phyloP scores from a whole-genome alignment of 2,329 filamentous ascomycete species.

The Fusarium pilosicola region DNA sequence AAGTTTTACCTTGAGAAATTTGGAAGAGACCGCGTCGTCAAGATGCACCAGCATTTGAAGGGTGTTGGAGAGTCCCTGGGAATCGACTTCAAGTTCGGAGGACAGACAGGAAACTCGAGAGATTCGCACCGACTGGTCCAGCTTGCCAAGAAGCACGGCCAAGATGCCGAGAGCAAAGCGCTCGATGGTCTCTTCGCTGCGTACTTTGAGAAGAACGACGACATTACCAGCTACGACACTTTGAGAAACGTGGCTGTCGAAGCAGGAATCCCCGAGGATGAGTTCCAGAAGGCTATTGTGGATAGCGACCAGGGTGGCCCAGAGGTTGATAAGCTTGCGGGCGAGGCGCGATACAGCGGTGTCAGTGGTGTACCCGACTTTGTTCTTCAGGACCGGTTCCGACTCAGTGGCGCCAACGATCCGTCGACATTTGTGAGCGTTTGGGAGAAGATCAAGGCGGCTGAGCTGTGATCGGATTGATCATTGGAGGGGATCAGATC shows the following conservation, averaged over 20 bases:
- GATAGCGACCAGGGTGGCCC: slow-evolving; percentile 60
- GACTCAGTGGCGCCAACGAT: slow-evolving; percentile 76
- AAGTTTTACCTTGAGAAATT: slow-evolving; percentile 60
- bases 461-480: slow-evolving; percentile 27
- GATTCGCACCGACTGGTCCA: slow-evolving; percentile 76
- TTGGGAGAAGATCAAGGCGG: slow-evolving; percentile 67
- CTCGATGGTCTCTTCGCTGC: slow-evolving; percentile 56
- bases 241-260: slow-evolving; percentile 49
- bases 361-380: slow-evolving; percentile 78
- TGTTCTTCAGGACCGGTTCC: slow-evolving; percentile 73
- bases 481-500: neutral
- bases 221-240: slow-evolving; percentile 54
- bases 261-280: slow-evolving; percentile 58
- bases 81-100: slow-evolving; percentile 66
- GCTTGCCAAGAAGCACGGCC: slow-evolving; percentile 60
- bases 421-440: slow-evolving; percentile 70
- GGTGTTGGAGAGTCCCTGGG: slow-evolving; percentile 49
- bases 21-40: slow-evolving; percentile 67
- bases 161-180: slow-evolving; percentile 66
- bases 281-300: slow-evolving; percentile 51
- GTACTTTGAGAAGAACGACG: slow-evolving; percentile 56
- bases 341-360: slow-evolving; percentile 43
- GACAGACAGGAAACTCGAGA: slow-evolving; percentile 78
- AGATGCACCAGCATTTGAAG: slow-evolving; percentile 46
- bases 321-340: slow-evolving; percentile 47